phyloP scores from a whole-genome alignment of 2,329 filamentous ascomycete species.

The Penicillium psychrosexuale region DNA sequence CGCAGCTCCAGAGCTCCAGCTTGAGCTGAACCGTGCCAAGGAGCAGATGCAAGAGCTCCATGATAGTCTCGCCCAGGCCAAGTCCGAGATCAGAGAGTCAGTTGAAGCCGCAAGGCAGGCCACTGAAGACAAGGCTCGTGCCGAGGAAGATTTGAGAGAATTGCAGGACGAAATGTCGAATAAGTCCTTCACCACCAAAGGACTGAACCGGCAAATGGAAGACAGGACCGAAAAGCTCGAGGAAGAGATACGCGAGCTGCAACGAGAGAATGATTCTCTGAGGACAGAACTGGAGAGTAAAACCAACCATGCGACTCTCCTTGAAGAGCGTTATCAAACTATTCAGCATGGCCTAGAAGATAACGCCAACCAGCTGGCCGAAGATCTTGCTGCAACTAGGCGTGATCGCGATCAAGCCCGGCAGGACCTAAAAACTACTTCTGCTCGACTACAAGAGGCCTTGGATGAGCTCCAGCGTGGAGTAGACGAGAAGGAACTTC shows the following conservation, averaged over 20 bases:
- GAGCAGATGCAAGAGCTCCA: conserved; percentile 46
- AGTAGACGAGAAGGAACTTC: conserved; percentile 62
- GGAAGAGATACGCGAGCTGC: conserved; percentile 58
- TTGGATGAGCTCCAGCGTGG: conserved; percentile 59
- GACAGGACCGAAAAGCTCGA: conserved; percentile 67
- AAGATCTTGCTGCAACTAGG: conserved; percentile 44
- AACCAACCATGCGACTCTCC: conserved; percentile 39
- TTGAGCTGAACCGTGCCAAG: conserved; percentile 47
- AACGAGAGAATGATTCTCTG: conserved; percentile 46
- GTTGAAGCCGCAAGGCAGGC: conserved; percentile 50
- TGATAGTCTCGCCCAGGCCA: conserved; percentile 39
- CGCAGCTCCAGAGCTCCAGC: conserved; percentile 48
- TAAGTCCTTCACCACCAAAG: conserved; percentile 73
- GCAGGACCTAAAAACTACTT: conserved; percentile 41
- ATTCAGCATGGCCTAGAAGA: conserved; percentile 40
- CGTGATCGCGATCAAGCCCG: conserved; percentile 48
- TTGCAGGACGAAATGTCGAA: conserved; percentile 75
- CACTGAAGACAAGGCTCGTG: conserved; percentile 50
- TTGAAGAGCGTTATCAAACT: conserved; percentile 51
- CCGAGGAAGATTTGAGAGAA: conserved; percentile 56
- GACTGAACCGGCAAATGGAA: conserved; percentile 70
- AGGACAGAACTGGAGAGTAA: conserved; percentile 47
- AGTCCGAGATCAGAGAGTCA: conserved; percentile 37
- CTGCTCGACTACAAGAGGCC: conserved; percentile 52
- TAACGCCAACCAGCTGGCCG: conserved; percentile 39